Base-by-base conservation (phyloP, 441 rosid genomes). In the Erysimum cheiri region DNA sequence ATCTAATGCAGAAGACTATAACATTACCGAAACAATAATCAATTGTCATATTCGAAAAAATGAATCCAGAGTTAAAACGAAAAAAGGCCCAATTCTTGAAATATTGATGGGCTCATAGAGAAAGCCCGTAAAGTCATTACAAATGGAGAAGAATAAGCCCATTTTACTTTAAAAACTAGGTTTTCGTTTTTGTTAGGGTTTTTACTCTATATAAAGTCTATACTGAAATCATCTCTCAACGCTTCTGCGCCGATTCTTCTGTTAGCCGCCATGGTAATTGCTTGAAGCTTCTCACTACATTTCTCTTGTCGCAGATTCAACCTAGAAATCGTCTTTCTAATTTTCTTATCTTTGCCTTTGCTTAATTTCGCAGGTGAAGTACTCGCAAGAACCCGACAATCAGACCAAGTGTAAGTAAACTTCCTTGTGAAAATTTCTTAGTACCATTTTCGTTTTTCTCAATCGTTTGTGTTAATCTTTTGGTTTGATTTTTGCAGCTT, bases 371-470 rank as follows among this genome's bases (percentile, higher is more conserved):
- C 78, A 83, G 93, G 93, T 88, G 82, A 86, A 88, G 83, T 88
- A 88, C 61, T 88, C 93, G 44, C 85, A 80, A 70, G 91, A 88
- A 67, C 89, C 93, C 19, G 89, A 83, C 36, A 88, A 86, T 15
- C 80, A 80, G 26, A 88, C 91, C 78, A 88, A 86, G 80, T 86
- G 65, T 60, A 60, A 60, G 93, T 83, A 81, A 67, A 8, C 19
- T 36, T 10, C 64, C 47, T 33, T 14, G 22, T 13, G 6, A 41
- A 4, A 7, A 26, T 32, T 50, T 57, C 17, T 32, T 33, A 46
- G 10, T 22, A 5, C 12, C 65, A 43, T 26, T 64, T 32, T 58
- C 47, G 19, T 44, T 48, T 11, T 46, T 14, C 2, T 56, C 28
- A 2, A 47, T 46, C 10, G 17, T n/a, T 48, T 2, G n/a, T 67